Conservation (phyloP, 805 yeast genomes). For the Myxozyma neglecta region DNA sequence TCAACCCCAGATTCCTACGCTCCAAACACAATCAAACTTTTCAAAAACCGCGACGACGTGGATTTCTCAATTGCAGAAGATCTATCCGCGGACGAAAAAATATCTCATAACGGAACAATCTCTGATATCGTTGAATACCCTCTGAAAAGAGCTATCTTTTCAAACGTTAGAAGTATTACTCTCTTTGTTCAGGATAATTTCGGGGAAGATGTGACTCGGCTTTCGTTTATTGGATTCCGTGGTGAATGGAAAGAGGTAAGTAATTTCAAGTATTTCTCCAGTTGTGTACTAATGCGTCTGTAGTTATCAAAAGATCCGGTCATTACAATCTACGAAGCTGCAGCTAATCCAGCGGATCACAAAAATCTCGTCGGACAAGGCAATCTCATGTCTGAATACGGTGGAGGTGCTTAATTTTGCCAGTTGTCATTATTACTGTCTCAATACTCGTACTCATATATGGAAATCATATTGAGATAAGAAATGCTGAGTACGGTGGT, state of each 20-base stretch:
- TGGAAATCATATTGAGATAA: too few relatives aligned
- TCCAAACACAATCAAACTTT: conserved; percentile 68
- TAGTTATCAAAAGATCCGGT: conserved; percentile 63
- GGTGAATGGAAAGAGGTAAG: conserved; percentile 48
- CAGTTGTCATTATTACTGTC: not conserved
- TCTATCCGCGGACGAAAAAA: conserved; percentile 45
- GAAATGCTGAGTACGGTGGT: too few relatives aligned
- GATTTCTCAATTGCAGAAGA: conserved; percentile 67
- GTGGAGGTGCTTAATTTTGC: not conserved
- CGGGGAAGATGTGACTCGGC: conserved; percentile 54
- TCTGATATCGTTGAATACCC: conserved; percentile 74
- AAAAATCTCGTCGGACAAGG: conserved; percentile 41
- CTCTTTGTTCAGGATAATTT: conserved; percentile 68
- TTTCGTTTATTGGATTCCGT: conserved; percentile 74
- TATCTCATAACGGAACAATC: conserved; percentile 62
- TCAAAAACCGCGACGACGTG: conserved; percentile 65
- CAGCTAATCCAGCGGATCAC: conserved; percentile 92
- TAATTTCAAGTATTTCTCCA: not conserved
- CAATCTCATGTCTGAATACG: conserved; percentile 10
- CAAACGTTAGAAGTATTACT: conserved; percentile 66
- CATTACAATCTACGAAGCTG: conserved; percentile 78
- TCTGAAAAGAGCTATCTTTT: conserved; percentile 70
- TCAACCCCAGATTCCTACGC: conserved; percentile 61
- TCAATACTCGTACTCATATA: too few relatives aligned
- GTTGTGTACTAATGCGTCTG: not conserved